Conservation (phyloP, 2,329 filamentous ascomycete species). For the Phialemoniopsis sp. region DNA sequence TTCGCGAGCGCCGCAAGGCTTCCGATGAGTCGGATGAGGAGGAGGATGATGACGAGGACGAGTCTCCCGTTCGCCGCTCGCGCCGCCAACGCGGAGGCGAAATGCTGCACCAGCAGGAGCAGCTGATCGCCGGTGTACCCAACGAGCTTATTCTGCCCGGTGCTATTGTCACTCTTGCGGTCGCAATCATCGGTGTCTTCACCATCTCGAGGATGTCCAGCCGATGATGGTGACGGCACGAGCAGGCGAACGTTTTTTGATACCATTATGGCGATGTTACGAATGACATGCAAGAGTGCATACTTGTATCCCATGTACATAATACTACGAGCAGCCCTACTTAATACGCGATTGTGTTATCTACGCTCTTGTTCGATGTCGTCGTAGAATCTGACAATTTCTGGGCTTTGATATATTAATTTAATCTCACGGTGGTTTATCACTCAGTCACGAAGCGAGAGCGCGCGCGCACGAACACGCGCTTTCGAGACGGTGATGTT, state of each 20-base stretch:
- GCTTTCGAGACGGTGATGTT: too few species aligned
- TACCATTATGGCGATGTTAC: too few species aligned
- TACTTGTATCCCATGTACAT: too few species aligned
- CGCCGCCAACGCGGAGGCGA: neutral
- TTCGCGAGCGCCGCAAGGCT: conserved; percentile 38
- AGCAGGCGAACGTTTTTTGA: neutral
- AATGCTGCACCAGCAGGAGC: conserved; percentile 39
- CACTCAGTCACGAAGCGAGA: too few species aligned
- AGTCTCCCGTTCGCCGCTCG: conserved; percentile 18
- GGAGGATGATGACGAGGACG: conserved; percentile 44
- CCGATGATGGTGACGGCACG: conserved; percentile 27
- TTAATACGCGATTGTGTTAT: too few species aligned
- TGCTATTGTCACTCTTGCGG: conserved; percentile 90
- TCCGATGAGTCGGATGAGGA: conserved; percentile 42
- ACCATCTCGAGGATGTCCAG: conserved; percentile 69
- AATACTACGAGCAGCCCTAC: too few species aligned
- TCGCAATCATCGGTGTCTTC: conserved; percentile 92
- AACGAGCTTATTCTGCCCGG: conserved; percentile 92
- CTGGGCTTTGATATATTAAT: too few species aligned
- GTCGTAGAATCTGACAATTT: too few species aligned
- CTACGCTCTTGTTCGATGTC: too few species aligned
- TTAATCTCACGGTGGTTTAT: too few species aligned
- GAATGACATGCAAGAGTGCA: too few species aligned
- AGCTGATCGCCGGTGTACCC: conserved; percentile 85
- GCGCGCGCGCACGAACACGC: too few species aligned